Conservation (phyloP, 208 protist species). For the Trypanosoma caninum region DNA sequence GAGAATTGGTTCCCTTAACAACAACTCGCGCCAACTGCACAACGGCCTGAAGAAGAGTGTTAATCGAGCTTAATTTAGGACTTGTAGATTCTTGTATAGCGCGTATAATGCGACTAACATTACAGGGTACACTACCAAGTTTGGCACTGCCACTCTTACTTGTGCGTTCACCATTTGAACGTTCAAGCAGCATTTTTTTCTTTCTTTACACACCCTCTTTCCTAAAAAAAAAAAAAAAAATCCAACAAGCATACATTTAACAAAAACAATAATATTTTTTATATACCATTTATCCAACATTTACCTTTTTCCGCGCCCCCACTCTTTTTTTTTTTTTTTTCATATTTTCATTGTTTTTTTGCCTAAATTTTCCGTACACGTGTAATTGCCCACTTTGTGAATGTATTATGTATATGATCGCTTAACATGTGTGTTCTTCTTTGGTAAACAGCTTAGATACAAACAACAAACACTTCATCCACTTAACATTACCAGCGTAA, state of each 20-base stretch:
- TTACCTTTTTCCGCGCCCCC: no score
- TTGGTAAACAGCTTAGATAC: background rate
- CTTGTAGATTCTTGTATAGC: slow-evolving; percentile 17
- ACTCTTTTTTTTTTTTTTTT: no score
- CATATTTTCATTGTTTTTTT: no score
- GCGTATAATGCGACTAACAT: slow-evolving; percentile 15
- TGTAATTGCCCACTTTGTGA: no score
- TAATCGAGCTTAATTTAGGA: slow-evolving; percentile 23
- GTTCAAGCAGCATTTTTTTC: slow-evolving; percentile 7
- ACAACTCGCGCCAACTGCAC: slow-evolving; percentile 36
- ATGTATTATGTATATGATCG: no score
- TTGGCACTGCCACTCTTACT: background rate
- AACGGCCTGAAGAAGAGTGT: slow-evolving; percentile 22
- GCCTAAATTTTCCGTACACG: no score
- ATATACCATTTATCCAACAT: no score
- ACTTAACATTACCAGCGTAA: no score
- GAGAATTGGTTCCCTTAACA: slow-evolving; percentile 73
- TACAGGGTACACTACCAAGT: background rate
- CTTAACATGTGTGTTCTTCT: no score
- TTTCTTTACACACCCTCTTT: background rate
- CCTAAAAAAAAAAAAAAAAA: slow-evolving; percentile 8
- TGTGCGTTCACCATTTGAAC: background rate
- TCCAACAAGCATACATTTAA: no score
- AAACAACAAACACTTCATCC: no score
- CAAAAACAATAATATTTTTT: no score